Evolutionary conservation across 164 flowering plant species (phyloP).

Genomic region (Aristolochia californica): DNA sequence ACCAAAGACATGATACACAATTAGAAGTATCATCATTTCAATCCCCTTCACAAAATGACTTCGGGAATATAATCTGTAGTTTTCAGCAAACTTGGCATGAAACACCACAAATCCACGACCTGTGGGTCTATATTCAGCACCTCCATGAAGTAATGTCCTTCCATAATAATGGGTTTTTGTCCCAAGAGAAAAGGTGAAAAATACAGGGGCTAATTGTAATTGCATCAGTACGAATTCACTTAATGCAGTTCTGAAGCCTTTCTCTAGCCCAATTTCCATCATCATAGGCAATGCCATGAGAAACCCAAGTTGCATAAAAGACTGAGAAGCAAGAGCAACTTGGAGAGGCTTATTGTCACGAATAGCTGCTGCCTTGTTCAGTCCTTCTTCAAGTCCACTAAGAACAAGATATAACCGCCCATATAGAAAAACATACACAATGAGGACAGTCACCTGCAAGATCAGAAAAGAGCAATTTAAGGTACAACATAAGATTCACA

Average conservation of each 20-base stretch:
- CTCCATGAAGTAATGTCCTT: constrained; percentile 91
- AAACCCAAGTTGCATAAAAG: constrained; percentile 85
- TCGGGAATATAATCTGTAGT: constrained; percentile 87
- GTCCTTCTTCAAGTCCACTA: constrained; percentile 81
- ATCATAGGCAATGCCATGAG: constrained; percentile 95
- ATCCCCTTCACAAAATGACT: constrained; percentile 96
- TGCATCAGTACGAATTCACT: constrained; percentile 94
- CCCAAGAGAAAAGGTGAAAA: constrained; percentile 96
- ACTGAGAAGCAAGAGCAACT: constrained; percentile 96
- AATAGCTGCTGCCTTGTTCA: constrained; percentile 37
- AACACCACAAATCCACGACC: constrained; percentile 98
- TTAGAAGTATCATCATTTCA: constrained; percentile 79
- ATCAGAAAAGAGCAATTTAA: background rate
- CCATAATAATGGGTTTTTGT: constrained; percentile 96
- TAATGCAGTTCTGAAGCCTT: constrained; percentile 81
- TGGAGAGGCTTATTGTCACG: constrained; percentile 67
- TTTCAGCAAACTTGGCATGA: constrained; percentile 94
- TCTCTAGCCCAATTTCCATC: constrained; percentile 94
- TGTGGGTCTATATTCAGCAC: constrained; percentile 85
- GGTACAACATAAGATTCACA: too few species aligned
- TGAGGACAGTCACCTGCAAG: constrained; percentile 77
- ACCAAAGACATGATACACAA: constrained; percentile 81
- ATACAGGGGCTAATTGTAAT: constrained; percentile 84
- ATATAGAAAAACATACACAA: constrained; percentile 83
- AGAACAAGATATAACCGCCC: constrained; percentile 97